These are phyloP conservation scores for Jamesozyma spencerorum DNA, from an alignment of 805 yeast genomes.

Conservation along the genomic window DNA sequence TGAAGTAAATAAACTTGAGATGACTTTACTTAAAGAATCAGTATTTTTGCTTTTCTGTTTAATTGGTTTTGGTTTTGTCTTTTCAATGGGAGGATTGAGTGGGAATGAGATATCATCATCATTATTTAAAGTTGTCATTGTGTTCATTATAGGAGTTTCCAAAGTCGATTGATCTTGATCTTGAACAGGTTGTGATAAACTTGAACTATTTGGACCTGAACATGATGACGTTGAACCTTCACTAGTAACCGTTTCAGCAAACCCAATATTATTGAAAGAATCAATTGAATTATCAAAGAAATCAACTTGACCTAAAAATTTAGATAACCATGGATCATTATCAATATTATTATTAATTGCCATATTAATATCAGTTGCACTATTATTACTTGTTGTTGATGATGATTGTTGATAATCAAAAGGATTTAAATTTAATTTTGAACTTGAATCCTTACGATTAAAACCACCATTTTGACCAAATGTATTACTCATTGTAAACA, in stretches of 20 bases:
- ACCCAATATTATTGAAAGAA: constrained; percentile 50
- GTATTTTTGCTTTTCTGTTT: background rate
- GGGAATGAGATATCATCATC: background rate
- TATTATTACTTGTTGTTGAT: background rate
- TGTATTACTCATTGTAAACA: constrained; percentile 32
- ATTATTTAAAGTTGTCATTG: background rate
- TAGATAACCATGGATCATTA: constrained; percentile 9
- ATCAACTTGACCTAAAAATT: constrained; percentile 4
- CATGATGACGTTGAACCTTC: too few species aligned
- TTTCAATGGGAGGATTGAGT: background rate
- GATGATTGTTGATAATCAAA: constrained; percentile 16
- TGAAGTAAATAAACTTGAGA: constrained; percentile 50
- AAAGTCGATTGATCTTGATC: background rate
- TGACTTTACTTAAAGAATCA: constrained; percentile 31
- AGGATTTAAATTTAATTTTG: constrained; percentile 27
- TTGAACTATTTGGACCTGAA: background rate
- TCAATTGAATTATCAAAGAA: constrained; percentile 15
- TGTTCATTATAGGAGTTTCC: too few species aligned
- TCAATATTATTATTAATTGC: background rate
- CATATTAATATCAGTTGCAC: background rate
- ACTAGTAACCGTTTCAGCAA: constrained; percentile 15
- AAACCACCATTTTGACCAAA: constrained; percentile 36
- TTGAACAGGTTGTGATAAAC: background rate
- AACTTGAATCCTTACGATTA: constrained; percentile 12
- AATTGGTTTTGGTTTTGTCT: background rate